Evolutionary conservation across 139 green algal species (phyloP).

Genomic region (Chlorella sp.): DNA sequence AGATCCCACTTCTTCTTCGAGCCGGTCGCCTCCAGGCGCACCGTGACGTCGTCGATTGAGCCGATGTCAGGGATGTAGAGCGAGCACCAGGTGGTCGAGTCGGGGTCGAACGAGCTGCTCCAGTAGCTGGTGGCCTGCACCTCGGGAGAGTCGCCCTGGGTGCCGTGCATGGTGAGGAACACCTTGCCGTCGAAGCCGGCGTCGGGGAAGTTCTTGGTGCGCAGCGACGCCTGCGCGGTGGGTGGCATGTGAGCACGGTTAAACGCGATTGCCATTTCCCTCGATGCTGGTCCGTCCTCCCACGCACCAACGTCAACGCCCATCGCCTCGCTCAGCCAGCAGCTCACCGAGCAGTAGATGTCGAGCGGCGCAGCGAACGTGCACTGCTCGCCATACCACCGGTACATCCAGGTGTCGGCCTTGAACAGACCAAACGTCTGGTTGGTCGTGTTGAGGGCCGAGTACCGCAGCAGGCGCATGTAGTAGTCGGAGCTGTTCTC

Average conservation of each 20-base stretch:
- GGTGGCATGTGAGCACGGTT: too few species aligned
- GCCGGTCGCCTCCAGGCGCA: neutral
- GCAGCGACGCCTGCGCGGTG: too few species aligned
- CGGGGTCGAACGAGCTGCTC: neutral
- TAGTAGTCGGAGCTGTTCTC: neutral
- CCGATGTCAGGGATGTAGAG: neutral
- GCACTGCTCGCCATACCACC: neutral
- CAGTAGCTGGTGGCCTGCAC: neutral
- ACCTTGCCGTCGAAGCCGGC: slow-evolving; percentile 15
- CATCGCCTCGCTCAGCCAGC: too few species aligned
- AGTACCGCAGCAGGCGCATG: neutral
- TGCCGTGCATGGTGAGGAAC: slow-evolving; percentile 8
- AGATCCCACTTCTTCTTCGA: slow-evolving; percentile 9
- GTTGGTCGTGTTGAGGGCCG: too few species aligned
- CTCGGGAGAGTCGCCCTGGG: neutral
- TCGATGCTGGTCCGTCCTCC: too few species aligned
- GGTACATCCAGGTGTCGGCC: neutral
- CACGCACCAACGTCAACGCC: too few species aligned
- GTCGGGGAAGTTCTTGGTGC: slow-evolving; percentile 1
- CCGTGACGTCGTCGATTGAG: neutral
- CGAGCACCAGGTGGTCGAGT: neutral
- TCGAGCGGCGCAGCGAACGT: neutral
- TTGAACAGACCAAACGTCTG: neutral
- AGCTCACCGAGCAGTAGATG: neutral
- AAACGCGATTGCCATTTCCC: too few species aligned